Base-by-base conservation (phyloP, 139 green algal genomes). In the Pleodorina starrii region DNA sequence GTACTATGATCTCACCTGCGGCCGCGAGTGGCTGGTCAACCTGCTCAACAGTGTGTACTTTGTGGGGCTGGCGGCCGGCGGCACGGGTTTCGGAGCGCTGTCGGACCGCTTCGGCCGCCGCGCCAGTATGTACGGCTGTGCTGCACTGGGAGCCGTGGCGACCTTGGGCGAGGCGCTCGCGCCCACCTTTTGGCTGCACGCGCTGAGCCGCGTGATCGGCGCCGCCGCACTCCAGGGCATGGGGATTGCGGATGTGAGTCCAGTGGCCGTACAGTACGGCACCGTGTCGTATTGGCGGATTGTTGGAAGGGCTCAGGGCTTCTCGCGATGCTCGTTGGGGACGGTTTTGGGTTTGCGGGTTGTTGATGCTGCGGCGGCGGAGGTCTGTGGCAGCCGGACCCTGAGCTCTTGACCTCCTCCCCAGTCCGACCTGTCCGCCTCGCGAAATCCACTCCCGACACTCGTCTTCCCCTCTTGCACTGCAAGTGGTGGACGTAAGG, bases 161-260 rank as follows among this genome's bases (percentile, higher is more conserved):
- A 74, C 44, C 4, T 72, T 63, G 35, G 71, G 44, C 17, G 77
- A 80, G 36, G 35, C 72, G 27, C 35, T 84, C 17, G 71, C 38
- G 14, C 36, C 48, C 5, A 14, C 23, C 0, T 90, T 85, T 40
- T 90, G 85, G 85, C 25, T 59, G 50, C 57, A 90, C 51, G 69
- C 21, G 38, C 36, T 85, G 51, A 85, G 36, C 48, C 32, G 85
- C 6, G 32, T 84, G 54, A 23, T 78, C 27, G 77, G 36, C 27
- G 85, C 72, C 27, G 54, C 77, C 23, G 85, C 85, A 1, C 35
- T 90, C 4, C 85, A 90, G 36, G 85, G 85, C 85, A 90, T 90
- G 69, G 63, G 35, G 29, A 48, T 80, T 29, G 54, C 54, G 23
- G 50, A 84, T 9, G 50, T 84, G 50, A 85, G 85, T 21, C 48